phyloP scores from a whole-genome alignment of 805 yeast species.

The Saccharomycopsis javanensis region DNA sequence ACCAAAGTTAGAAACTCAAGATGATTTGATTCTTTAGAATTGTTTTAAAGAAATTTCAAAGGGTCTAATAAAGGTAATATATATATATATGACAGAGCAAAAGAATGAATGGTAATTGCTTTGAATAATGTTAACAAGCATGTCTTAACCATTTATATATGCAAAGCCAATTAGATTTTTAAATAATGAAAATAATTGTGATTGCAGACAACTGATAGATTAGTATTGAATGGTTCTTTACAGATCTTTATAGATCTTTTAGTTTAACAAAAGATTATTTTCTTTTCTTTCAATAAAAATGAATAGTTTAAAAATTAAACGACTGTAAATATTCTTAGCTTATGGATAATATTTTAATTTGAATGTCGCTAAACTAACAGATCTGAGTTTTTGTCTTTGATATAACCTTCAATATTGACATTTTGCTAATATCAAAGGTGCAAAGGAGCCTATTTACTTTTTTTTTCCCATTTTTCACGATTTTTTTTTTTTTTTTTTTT shows the following conservation, averaged over 20 bases:
- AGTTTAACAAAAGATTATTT: no score
- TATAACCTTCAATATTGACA: no score
- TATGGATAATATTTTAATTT: no score
- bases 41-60: not conserved
- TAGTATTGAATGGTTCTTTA: not conserved
- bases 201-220: no score
- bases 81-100: not conserved
- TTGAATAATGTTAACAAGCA: not conserved
- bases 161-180: not conserved
- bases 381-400: no score
- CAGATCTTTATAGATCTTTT: not conserved
- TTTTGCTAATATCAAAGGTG: no score
- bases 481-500: not conserved
- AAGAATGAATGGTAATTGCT: not conserved
- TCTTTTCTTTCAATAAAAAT: no score
- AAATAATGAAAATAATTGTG: not conserved
- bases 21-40: not conserved
- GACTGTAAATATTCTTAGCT: no score
- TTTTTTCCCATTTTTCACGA: no score
- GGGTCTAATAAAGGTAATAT: not conserved
- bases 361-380: no score
- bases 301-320: no score
- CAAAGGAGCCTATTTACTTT: no score
- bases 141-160: not conserved
- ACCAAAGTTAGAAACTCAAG: not conserved